Evolutionary conservation across 1,284 basidiomycete genomes (phyloP).

Genomic region (Cutaneotrichosporon cyanovorans): DNA sequence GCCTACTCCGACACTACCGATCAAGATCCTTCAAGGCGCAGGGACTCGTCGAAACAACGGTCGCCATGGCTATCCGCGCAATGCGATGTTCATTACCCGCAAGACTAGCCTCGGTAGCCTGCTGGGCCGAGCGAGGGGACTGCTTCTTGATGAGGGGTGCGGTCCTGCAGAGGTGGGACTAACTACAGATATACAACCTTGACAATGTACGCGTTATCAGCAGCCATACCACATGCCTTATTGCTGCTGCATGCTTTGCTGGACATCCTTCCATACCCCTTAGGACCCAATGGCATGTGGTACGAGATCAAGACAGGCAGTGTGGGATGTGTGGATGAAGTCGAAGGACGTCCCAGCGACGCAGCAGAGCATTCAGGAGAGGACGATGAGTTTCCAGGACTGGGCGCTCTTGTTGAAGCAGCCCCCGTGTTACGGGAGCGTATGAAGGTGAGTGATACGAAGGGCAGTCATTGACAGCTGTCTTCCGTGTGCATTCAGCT

Average conservation of each 20-base stretch:
- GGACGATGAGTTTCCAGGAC: conserved; percentile 6
- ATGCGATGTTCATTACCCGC: conserved; percentile 70
- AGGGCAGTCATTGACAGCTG: not conserved
- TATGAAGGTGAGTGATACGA: conserved; percentile 2
- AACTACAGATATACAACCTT: conserved; percentile 60
- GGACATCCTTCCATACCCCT: conserved; percentile 60
- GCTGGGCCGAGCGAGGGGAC: conserved; percentile 60
- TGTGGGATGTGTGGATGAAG: conserved; percentile 68
- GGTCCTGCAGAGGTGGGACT: conserved; percentile 54
- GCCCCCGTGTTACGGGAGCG: not conserved
- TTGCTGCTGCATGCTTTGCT: conserved; percentile 65
- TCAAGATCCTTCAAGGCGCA: conserved; percentile 32
- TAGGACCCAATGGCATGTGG: conserved; percentile 53
- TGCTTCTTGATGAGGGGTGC: conserved; percentile 80
- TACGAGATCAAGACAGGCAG: conserved; percentile 67
- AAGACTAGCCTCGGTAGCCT: conserved; percentile 68
- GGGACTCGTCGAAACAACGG: conserved; percentile 26
- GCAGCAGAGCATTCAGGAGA: not conserved
- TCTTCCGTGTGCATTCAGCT: not conserved
- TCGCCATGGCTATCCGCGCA: conserved; percentile 53
- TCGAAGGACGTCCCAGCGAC: conserved; percentile 37
- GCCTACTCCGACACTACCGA: conserved; percentile 16
- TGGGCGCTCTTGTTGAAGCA: conserved; percentile 9
- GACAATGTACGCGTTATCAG: conserved; percentile 72
- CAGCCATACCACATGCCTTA: conserved; percentile 75